Base-by-base conservation (phyloP, 768 basidiomycete species). In the Tremella yokohamensis region DNA sequence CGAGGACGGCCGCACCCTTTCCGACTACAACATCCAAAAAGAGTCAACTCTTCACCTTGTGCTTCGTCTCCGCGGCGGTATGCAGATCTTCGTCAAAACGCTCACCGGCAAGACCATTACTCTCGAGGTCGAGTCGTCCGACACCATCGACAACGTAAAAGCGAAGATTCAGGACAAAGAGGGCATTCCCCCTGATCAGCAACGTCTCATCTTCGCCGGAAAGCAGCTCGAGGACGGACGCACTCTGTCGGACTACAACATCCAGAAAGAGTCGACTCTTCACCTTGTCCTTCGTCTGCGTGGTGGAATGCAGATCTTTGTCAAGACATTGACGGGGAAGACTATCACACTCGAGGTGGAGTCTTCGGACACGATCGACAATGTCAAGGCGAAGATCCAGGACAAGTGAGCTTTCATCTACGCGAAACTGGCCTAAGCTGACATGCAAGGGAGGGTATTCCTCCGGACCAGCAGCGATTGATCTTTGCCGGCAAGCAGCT, bases 111-210 rank as follows among this genome's bases (percentile, higher is more conserved):
- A 77, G 64, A 77, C 76, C 22, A 77, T 77, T 68, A 77, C 74
- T 40, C 69, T 76, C 40, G 74, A 96, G 72, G 91, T 94, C 34
- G 90, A 93, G 78, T 90, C 89, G 0, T 89, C 87, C 0, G 89
- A 92, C 74, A 92, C 90, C 3, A 92, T 94, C 68, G 90, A 93
- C 73, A 90, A 91, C 65, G 89, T 92, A 22, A 92, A 91, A 82
- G 84, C 87, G 25, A 92, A 91, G 83, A 91, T 93, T 48, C 90
- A 91, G 75, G 90, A 92, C 76, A 92, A 91, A 67, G 76, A 77
- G 63, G 76, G 76, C 62, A 77, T 77, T 53, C 76, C 76, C 40
- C 76, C 76, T 66, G 90, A 92, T 72, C 90, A 91, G 71, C 89
- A 92, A 70, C 87, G 89, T 44, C 80, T 92, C 6, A 92, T 91